Conservation (phyloP, 352 stramenopile species). For the Halophytophthora polymorphica region DNA sequence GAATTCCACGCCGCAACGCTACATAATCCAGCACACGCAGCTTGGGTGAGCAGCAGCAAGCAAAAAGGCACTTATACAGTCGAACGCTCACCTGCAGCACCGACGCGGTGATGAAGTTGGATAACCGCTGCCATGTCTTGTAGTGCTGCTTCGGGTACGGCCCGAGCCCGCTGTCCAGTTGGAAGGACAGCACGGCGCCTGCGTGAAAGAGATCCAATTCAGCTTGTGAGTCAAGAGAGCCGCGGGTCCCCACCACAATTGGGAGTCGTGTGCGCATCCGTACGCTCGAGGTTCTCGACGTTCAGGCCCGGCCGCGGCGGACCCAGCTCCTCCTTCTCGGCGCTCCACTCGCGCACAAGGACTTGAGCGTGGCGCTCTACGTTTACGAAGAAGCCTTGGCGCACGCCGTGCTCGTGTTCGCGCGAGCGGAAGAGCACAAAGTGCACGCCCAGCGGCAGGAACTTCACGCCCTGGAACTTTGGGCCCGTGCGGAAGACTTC, state of each 20-base stretch:
- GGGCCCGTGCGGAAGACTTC: conserved; percentile 77
- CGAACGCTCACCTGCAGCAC: conserved; percentile 45
- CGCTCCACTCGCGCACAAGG: conserved; percentile 72
- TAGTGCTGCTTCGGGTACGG: conserved; percentile 78
- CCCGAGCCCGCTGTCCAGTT: conserved; percentile 75
- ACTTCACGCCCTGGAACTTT: conserved; percentile 85
- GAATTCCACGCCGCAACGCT: conserved; percentile 69
- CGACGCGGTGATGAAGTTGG: conserved; percentile 54
- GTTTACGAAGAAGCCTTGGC: conserved; percentile 80
- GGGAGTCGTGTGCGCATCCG: conserved; percentile 2
- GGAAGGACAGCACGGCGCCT: conserved; percentile 71
- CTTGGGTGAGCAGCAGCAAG: not conserved
- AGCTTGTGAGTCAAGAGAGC: not conserved
- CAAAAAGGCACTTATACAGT: not conserved
- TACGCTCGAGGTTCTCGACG: conserved; percentile 69
- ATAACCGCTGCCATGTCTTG: conserved; percentile 69
- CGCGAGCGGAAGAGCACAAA: conserved; percentile 79
- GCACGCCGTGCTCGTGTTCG: conserved; percentile 77
- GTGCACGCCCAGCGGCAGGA: conserved; percentile 75
- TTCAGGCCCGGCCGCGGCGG: conserved; percentile 53
- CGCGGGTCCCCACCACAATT: too few species aligned
- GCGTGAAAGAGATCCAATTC: conserved; percentile 1
- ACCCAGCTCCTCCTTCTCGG: conserved; percentile 73
- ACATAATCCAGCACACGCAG: not conserved
- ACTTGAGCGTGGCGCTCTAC: conserved; percentile 60